Base-by-base conservation (phyloP, 441 rosid species). In the Kokia cookei region DNA sequence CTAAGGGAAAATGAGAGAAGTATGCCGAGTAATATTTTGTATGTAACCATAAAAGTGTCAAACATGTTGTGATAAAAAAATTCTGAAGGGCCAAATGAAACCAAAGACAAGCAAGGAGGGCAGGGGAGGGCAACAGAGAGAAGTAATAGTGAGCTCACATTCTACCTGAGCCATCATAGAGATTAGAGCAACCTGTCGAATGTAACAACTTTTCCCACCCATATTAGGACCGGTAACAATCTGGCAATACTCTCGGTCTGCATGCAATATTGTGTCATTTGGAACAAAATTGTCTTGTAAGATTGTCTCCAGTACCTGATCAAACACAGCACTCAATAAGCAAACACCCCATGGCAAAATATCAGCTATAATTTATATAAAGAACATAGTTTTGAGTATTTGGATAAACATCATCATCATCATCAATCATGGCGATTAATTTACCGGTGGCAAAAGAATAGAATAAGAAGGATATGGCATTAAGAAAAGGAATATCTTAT, bases 181-280 rank as follows among this genome's bases (percentile, higher is more conserved):
- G 76, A 91, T 88, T 65, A 95, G 85, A 76, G 95, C 97, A 84
- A 93, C 99, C 79, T 95, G 99, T 55, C 96, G 99, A 77, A 95
- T 89, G 77, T 95, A 95, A 81, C 99, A 95, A 82, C 97, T 93
- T 87, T 95, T 93, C 65, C 98, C 99, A 48, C 98, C 98, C 99
- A 93, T 95, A 82, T 95, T 95, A 62, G 99, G 99, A 72, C 98
- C 98, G 0, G 98, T 93, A 75, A 95, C 84, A 67, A 95, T 93
- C 84, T 95, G 99, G 74, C 98, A 93, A 73, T 73, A 81, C 82
- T 95, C 94, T 60, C 86, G 65, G 67, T 86, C 82, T 40, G 85
- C 84, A 65, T 85, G 91, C 85, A 93, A 88, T 58, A 70, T 75
- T 53, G 99, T 91, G 76, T 95, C 91, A 77, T 93, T 95, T 27